Evolutionary conservation across 495 filamentous ascomycete genomes (phyloP).

Genomic region (Umbilicaria muhlenbergii): DNA sequence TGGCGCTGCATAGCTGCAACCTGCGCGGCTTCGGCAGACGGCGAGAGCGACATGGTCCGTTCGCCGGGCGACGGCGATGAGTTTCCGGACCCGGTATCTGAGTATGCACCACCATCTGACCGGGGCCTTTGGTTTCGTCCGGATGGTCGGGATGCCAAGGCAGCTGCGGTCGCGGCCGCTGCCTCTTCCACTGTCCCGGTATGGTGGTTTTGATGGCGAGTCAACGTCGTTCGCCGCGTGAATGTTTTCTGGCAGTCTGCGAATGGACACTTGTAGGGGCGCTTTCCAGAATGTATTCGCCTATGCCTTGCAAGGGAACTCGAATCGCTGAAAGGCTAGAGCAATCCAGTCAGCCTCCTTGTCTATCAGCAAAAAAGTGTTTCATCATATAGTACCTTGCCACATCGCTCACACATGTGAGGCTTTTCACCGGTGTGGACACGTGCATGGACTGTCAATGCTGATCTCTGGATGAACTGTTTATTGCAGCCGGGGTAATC

Average conservation of each 20-base stretch:
- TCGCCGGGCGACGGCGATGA: conserved; percentile 80
- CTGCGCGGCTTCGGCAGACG: conserved; percentile 57
- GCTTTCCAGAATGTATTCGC: conserved; percentile 87
- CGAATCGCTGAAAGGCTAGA: conserved; percentile 93
- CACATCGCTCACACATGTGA: conserved; percentile 92
- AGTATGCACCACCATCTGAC: conserved; percentile 66
- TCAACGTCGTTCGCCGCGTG: conserved; percentile 85
- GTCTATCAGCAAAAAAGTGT: conserved; percentile 1
- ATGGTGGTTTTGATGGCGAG: conserved; percentile 90
- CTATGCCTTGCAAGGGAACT: conserved; percentile 89
- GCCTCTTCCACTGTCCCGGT: conserved; percentile 92
- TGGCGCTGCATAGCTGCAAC: conserved; percentile 58
- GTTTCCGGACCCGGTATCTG: conserved; percentile 65
- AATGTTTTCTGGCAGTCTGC: conserved; percentile 98
- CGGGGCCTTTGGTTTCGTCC: conserved; percentile 40
- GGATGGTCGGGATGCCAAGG: conserved; percentile 45
- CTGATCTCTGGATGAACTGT: conserved; percentile 96
- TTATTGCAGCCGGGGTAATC: conserved; percentile 82
- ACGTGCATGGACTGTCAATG: conserved; percentile 84
- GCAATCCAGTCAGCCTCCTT: conserved; percentile 10
- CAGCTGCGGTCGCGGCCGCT: conserved; percentile 73
- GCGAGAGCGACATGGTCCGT: conserved; percentile 61
- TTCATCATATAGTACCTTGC: conserved; percentile 50
- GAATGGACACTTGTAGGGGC: conserved; percentile 95
- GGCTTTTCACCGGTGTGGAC: conserved; percentile 98